Evolutionary conservation across 2,329 filamentous ascomycete species (phyloP), one percentile per base, ranked within the genome.

Genomic region (Coleophoma eucalyptorum): DNA sequence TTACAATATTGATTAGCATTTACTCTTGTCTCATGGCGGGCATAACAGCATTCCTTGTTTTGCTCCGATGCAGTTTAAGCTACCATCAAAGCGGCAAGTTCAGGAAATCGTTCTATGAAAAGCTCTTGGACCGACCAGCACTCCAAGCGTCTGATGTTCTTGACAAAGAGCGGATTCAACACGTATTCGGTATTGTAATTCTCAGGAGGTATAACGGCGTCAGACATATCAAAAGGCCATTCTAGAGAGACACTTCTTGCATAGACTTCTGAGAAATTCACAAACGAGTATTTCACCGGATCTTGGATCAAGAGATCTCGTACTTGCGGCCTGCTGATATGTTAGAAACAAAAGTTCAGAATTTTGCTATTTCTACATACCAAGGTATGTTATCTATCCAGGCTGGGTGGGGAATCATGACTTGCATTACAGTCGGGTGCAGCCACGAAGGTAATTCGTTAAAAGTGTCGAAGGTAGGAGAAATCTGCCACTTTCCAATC

Each of bases 331-430:
- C 48, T 50, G 35, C 19, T 42, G 10, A n/a, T 7, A 4, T 10
- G 20, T 37, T 16, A 45, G 18, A 45, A 20, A 21, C n/a, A 5
- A 33, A 19, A 15, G 15, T 35, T 35, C 15, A 10, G 10, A 10
- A 10, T 15, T 38, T 4, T 11, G 13, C 35, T 38, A 15, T 38
- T 38, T 10, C 10, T 15, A 46, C 5, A 15, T 50, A 50, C 48
- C 48, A 50, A 26, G 48, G 48, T n/a, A 50, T 46, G 46, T 50
- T 50, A 16, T 46, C 48, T 35, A 50, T 50, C 48, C 48, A 50
- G 20, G 48, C 48, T 31, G 48, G 26, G 37, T 50, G 48, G 5
- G 48, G 48, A 26, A 46, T 31, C 31, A 50, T n/a, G 10, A 46
- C 41, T 45, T 46, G 48, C 18, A 46, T 26, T 21, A 46, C 8